Percentiles rank a stretch among this genome's conserved stretches.
These are phyloP conservation scores for Arthrobotrys entomopaga DNA, from an alignment of 2,329 filamentous ascomycete species.

Conservation along the genomic window DNA sequence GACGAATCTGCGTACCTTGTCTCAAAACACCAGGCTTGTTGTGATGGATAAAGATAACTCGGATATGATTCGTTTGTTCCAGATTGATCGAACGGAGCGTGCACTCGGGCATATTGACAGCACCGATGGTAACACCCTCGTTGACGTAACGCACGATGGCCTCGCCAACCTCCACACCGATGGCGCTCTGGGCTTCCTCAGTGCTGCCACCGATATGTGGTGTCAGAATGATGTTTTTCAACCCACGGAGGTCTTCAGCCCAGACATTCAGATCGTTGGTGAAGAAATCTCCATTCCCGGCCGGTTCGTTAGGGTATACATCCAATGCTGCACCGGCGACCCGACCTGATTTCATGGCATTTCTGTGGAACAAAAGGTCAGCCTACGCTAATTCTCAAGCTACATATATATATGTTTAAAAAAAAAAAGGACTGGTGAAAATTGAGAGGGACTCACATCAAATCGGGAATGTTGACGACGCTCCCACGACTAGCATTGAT, in stretches of 20 bases:
- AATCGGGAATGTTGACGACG: constrained; percentile 90
- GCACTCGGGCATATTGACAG: constrained; percentile 97
- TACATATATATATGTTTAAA: constrained; percentile 1
- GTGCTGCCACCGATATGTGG: constrained; percentile 98
- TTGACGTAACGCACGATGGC: constrained; percentile 95
- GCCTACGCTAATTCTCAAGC: no score
- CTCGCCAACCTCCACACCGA: constrained; percentile 90
- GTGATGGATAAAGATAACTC: constrained; percentile 95
- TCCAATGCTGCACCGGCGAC: constrained; percentile 94
- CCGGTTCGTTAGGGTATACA: constrained; percentile 93
- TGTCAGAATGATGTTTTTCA: constrained; percentile 94
- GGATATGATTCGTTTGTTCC: constrained; percentile 87
- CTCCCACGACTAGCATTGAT: constrained; percentile 96
- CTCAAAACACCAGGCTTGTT: constrained; percentile 95
- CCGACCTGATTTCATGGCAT: constrained; percentile 85
- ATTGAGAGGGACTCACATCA: constrained; percentile 70
- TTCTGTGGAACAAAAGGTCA: constrained; percentile 60
- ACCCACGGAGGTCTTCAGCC: constrained; percentile 81
- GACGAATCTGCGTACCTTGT: constrained; percentile 69
- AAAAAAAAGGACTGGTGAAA: neutral
- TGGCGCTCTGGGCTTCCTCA: constrained; percentile 95
- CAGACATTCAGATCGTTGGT: constrained; percentile 82
- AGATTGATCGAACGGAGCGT: constrained; percentile 87
- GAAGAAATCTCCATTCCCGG: constrained; percentile 95
- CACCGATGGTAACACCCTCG: constrained; percentile 84